Conservation (phyloP, 495 filamentous ascomycete genomes). For the Aspergillus olivimuriae region DNA sequence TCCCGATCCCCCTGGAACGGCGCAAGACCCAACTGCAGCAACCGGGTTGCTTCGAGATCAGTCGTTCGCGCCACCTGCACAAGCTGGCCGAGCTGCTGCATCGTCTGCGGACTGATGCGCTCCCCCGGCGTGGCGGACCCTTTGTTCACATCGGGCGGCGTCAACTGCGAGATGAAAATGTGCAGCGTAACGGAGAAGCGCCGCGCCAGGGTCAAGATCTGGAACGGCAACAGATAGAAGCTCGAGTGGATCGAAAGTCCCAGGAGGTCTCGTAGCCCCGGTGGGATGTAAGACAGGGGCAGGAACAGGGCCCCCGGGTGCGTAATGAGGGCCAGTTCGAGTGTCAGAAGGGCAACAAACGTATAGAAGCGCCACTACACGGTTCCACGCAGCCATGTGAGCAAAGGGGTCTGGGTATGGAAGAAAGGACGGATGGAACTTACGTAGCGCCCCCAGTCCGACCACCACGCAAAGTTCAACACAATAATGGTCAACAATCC, state of each 20-base stretch:
- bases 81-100: constrained; percentile 38
- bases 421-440: constrained; percentile 13
- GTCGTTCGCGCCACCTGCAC: constrained; percentile 42
- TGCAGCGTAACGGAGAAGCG: constrained; percentile 74
- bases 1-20: constrained; percentile 74
- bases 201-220: constrained; percentile 70
- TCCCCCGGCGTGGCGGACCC: constrained; percentile 20
- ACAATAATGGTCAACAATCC: constrained; percentile 58
- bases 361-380: constrained; percentile 81
- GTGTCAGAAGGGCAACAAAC: constrained; percentile 57
- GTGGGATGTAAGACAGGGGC: constrained; percentile 26
- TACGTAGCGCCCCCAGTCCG: constrained; percentile 70
- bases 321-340: constrained; percentile 70
- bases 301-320: constrained; percentile 45
- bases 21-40: constrained; percentile 70
- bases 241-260: constrained; percentile 54
- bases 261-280: constrained; percentile 44
- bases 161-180: constrained; percentile 83
- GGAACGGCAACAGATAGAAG: constrained; percentile 77
- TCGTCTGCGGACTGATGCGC: constrained; percentile 25
- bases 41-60: constrained; percentile 60
- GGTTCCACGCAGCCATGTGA: background rate
- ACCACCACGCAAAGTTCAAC: constrained; percentile 68
- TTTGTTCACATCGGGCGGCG: constrained; percentile 28
- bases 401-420: background rate